Evolutionary conservation across 2,329 filamentous ascomycete species (phyloP), one percentile per base, ranked within the genome.

Genomic region (Penicillium aurantiogriseum): DNA sequence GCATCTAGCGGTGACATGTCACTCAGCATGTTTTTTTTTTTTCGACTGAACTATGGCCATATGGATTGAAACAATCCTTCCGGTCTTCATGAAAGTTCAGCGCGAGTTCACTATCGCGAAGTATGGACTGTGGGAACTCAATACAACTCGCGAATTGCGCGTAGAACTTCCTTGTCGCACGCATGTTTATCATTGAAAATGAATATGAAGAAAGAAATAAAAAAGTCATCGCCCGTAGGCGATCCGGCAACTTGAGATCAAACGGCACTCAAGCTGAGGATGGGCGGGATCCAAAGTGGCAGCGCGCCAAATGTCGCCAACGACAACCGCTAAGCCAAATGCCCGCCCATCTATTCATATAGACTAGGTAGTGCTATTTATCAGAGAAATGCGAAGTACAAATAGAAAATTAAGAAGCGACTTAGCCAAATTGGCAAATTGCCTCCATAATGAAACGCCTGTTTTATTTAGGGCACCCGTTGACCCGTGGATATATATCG

Each of bases 61-160:
- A 21, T 21, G 19, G 19, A 21, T 40, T 40, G 19, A 23, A 5
- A 23, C 10, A 23, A 23, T 40, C 5, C 39, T 23, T 40, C 19
- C 15, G 35, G 38, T 5, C 19, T 40, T 13, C 11, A 9, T 38
- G 17, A 38, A 38, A 38, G 33, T 19, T 38, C 9, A 19, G 36
- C 4, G 9, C n/a, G 8, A 19, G 19, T 19, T 60, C 5, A 17
- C 67, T 5, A 63, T 70, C 43, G 61, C 64, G 13, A 63, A 67
- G 19, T 63, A 67, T 55, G 69, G 67, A 1, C 63, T 67, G 44
- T 48, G 62, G 47, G 65, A 57, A 29, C 54, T 69, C 7, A 51
- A 58, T 27, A 60, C 58, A 23, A 64, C 69, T 17, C 62, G 68
- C 21, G 65, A 54, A 25, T 45, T 69, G 19, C 60, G 59, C 7